phyloP scores from a whole-genome alignment of 257 asterid species.

The Lavandula angustifolia region DNA sequence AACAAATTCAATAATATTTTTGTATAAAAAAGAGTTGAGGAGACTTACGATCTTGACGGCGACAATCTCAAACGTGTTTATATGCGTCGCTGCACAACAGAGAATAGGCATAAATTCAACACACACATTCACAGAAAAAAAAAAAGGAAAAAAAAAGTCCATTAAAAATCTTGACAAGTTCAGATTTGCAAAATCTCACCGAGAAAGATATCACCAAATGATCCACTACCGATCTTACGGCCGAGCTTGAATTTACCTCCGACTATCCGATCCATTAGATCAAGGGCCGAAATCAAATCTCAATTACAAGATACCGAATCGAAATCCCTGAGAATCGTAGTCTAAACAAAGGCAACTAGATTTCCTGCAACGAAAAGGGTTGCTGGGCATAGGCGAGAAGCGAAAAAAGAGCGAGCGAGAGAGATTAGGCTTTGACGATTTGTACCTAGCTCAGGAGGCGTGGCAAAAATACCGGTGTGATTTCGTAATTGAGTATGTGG shows the following conservation, averaged over 20 bases:
- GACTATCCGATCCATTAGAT: conserved; percentile 77
- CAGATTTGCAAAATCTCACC: conserved; percentile 47
- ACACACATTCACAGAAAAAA: too few relatives aligned
- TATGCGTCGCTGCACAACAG: conserved; percentile 78
- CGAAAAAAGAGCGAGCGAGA: conserved; percentile 23
- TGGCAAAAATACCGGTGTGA: conserved; percentile 37
- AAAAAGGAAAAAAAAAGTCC: background rate
- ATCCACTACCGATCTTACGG: conserved; percentile 97
- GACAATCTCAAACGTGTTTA: conserved; percentile 84
- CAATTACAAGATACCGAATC: conserved; percentile 40
- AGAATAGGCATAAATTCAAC: conserved; percentile 19
- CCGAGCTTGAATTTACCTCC: conserved; percentile 95
- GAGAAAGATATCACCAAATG: conserved; percentile 87
- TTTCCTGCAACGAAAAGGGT: conserved; percentile 24
- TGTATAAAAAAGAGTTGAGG: background rate
- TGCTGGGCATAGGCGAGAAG: conserved; percentile 32
- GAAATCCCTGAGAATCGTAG: conserved; percentile 25
- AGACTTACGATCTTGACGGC: conserved; percentile 93
- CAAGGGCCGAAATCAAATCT: conserved; percentile 47
- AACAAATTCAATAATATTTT: conserved; percentile 2
- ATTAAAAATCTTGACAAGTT: background rate
- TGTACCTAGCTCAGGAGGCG: conserved; percentile 45
- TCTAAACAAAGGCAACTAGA: conserved; percentile 22
- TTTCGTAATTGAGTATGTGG: too few relatives aligned
- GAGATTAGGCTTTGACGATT: conserved; percentile 43